A percentile compares a stretch with the other conserved stretches of the same genome.
Evolutionary conservation across 768 basidiomycete genomes (phyloP).

Genomic region (Tephrocybe rancida): DNA sequence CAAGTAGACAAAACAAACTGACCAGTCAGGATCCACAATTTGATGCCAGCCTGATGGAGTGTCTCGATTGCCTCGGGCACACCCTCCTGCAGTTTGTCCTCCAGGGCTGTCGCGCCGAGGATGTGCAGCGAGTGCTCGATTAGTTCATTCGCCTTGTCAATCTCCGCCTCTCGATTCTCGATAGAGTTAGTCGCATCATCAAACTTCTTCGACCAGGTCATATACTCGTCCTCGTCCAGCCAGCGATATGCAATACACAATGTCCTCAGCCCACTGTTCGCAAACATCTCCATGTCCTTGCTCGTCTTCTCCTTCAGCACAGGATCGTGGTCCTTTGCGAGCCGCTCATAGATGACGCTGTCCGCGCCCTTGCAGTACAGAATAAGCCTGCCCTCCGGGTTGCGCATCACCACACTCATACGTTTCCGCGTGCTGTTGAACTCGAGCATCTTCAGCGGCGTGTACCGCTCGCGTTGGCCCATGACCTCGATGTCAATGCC

Average conservation of each 20-base stretch:
- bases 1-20: constrained; percentile 12
- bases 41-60: constrained; percentile 92
- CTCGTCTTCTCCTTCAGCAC: constrained; percentile 75
- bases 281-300: constrained; percentile 91
- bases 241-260: constrained; percentile 85
- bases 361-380: constrained; percentile 98
- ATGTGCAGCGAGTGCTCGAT: constrained; percentile 86
- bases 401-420: constrained; percentile 91
- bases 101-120: constrained; percentile 92
- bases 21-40: constrained; percentile 97
- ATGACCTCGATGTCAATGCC: constrained; percentile 88
- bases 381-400: constrained; percentile 79
- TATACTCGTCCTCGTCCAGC: constrained; percentile 82
- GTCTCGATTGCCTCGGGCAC: constrained; percentile 96
- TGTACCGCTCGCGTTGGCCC: constrained; percentile 85
- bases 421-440: constrained; percentile 95
- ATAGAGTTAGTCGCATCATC: constrained; percentile 81
- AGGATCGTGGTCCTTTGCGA: constrained; percentile 75
- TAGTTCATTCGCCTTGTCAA: constrained; percentile 83
- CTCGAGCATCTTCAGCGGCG: constrained; percentile 79
- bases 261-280: constrained; percentile 90
- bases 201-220: constrained; percentile 76
- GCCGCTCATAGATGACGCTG: constrained; percentile 88
- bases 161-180: constrained; percentile 85
- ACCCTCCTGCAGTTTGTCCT: constrained; percentile 96